Evolutionary conservation across 164 flowering plant species (phyloP).

Genomic region (Dillenia suffruticosa): DNA sequence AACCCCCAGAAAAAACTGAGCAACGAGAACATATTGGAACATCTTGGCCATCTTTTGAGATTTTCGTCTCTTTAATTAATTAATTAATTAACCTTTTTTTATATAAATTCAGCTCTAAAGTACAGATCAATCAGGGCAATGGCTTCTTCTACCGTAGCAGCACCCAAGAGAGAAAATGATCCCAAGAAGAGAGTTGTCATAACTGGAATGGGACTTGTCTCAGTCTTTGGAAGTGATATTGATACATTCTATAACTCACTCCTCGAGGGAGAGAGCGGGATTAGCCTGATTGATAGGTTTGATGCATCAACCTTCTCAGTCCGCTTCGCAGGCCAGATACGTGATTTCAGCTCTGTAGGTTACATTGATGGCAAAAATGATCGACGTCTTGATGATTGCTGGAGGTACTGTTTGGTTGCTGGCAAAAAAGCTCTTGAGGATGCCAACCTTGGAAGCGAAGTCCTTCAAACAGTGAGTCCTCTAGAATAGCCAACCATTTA

Average conservation of each 20-base stretch:
- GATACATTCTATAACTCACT: conserved; percentile 58
- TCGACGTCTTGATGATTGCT: conserved; percentile 69
- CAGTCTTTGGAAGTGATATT: conserved; percentile 66
- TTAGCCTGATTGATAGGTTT: conserved; percentile 54
- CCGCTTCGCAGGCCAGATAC: conserved; percentile 70
- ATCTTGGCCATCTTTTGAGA: not conserved
- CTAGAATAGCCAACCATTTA: not conserved
- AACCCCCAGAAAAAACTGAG: too few relatives aligned
- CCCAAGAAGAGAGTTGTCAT: conserved; percentile 70
- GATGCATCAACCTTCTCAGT: conserved; percentile 61
- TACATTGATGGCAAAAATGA: conserved; percentile 77
- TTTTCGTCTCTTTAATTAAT: not conserved
- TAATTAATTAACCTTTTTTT: not conserved
- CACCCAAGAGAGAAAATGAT: conserved; percentile 68
- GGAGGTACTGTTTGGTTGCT: conserved; percentile 71
- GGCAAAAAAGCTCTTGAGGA: conserved; percentile 70
- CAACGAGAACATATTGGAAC: too few relatives aligned
- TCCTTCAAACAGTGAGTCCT: conserved; percentile 40
- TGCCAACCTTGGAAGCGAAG: conserved; percentile 50
- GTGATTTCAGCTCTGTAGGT: conserved; percentile 51
- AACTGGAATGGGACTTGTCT: conserved; percentile 78
- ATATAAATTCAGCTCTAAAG: conserved; percentile 30
- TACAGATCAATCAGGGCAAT: conserved; percentile 37
- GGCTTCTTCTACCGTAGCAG: conserved; percentile 40
- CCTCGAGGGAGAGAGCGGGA: conserved; percentile 73